Evolutionary conservation across 163 green algal genomes (phyloP).

Genomic region (Scenedesmus sp.): DNA sequence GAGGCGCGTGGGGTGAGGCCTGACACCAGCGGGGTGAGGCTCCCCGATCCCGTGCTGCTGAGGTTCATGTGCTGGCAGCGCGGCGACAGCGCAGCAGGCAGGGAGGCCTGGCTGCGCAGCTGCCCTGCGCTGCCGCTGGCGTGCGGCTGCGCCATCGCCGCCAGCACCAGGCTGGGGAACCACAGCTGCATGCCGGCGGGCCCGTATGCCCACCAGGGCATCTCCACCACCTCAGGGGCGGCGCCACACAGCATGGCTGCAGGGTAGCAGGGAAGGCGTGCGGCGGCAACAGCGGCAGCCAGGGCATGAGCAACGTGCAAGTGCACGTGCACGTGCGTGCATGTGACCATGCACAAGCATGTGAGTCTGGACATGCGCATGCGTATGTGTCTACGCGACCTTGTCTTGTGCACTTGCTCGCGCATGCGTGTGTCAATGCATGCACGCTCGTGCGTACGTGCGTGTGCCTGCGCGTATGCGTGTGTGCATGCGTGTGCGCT

Average conservation of each 20-base stretch:
- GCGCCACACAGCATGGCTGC: not conserved
- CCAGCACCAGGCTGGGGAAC: conserved; percentile 80
- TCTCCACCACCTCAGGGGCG: conserved; percentile 76
- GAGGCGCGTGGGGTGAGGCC: not conserved
- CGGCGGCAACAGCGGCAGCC: not conserved
- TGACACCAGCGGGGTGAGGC: not conserved
- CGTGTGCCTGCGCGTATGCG: no score
- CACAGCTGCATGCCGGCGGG: conserved; percentile 90
- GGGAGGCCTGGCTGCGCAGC: conserved; percentile 47
- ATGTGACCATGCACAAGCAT: no score
- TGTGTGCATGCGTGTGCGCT: not conserved
- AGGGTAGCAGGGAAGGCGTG: not conserved
- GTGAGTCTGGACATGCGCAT: no score
- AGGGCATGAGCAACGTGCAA: not conserved
- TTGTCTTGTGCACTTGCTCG: no score
- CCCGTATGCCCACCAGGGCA: conserved; percentile 94
- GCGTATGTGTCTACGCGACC: not conserved
- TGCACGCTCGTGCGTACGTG: not conserved
- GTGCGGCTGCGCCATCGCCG: conserved; percentile 7
- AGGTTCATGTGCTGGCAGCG: not conserved
- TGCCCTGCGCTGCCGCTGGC: conserved; percentile 29
- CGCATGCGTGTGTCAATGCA: not conserved
- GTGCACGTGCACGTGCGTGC: not conserved
- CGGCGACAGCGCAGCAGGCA: conserved; percentile 66
- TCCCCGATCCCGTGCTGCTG: conserved; percentile 2